These are phyloP conservation scores for Cryptosporidium muris DNA, from an alignment of 169 alveolate genomes.

Conservation along the genomic window DNA sequence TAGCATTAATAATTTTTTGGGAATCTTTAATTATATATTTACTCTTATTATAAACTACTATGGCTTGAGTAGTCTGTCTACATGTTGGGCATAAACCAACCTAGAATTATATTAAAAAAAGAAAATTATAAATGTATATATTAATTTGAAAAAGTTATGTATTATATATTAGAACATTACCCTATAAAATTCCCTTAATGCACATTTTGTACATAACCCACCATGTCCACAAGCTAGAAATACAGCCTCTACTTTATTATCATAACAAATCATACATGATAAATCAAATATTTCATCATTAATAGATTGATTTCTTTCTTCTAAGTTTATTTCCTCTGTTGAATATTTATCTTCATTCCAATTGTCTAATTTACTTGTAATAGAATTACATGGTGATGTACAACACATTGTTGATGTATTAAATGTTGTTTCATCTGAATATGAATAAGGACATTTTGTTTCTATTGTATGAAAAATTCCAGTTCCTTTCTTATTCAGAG, in stretches of 20 bases:
- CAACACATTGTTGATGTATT: constrained; percentile 17
- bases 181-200: constrained; percentile 52
- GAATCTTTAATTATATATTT: neutral
- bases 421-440: neutral
- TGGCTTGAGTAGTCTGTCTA: constrained; percentile 55
- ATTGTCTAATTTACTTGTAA: neutral
- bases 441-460: neutral
- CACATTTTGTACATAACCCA: constrained; percentile 51
- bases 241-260: constrained; percentile 42
- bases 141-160: neutral
- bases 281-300: constrained; percentile 8
- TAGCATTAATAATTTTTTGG: constrained; percentile 1
- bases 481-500: constrained; percentile 38
- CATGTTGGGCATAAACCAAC: constrained; percentile 64
- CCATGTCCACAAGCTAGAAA: constrained; percentile 66
- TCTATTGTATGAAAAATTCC: constrained; percentile 34
- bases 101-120: constrained; percentile 6
- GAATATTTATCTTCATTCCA: neutral
- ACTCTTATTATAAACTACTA: constrained; percentile 19
- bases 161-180: constrained; percentile 7
- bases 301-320: neutral
- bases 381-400: neutral
- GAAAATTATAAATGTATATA: neutral
- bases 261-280: constrained; percentile 47
- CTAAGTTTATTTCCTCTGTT: neutral